Conservation (phyloP, 108 stramenopile species). For the Nitzschia putrida region DNA sequence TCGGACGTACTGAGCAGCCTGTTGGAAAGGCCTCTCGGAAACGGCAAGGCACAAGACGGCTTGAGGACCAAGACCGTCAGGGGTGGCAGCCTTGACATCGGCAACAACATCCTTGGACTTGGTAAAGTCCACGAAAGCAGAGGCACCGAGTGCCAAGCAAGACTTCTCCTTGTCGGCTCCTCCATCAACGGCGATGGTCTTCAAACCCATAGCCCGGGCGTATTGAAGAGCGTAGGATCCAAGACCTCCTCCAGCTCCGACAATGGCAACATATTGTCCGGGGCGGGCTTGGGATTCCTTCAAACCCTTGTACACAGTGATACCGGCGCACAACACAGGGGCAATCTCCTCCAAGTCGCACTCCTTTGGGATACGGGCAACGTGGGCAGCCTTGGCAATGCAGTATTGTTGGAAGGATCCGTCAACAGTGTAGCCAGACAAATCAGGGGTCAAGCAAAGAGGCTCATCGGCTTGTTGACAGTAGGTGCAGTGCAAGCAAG, state of each 20-base stretch:
- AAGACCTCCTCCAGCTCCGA: conserved; percentile 58
- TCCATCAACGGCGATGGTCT: conserved; percentile 35
- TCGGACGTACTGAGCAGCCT: not conserved
- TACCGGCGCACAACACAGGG: conserved; percentile 26
- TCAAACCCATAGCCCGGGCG: conserved; percentile 46
- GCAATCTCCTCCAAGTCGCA: conserved; percentile 29
- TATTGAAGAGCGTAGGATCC: conserved; percentile 56
- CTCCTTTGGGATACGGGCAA: conserved; percentile 40
- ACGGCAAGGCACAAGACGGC: not conserved
- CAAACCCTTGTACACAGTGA: conserved; percentile 53
- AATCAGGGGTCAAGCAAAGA: conserved; percentile 29
- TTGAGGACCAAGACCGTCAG: not conserved
- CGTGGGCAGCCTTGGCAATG: conserved; percentile 43
- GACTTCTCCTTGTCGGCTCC: conserved; percentile 33
- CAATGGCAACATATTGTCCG: conserved; percentile 44
- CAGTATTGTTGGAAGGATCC: conserved; percentile 16
- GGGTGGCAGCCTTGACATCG: not conserved
- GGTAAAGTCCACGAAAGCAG: not conserved
- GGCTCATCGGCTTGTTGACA: conserved; percentile 53
- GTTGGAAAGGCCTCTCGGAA: not conserved
- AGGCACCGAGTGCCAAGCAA: not conserved
- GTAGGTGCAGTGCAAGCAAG: conserved; percentile 50
- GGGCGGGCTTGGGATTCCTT: conserved; percentile 1
- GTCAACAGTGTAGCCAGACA: conserved; percentile 4
- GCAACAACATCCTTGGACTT: conserved; percentile 5